phyloP scores from a whole-genome alignment of 257 asterid genomes.

The Pogostemon cablin region DNA sequence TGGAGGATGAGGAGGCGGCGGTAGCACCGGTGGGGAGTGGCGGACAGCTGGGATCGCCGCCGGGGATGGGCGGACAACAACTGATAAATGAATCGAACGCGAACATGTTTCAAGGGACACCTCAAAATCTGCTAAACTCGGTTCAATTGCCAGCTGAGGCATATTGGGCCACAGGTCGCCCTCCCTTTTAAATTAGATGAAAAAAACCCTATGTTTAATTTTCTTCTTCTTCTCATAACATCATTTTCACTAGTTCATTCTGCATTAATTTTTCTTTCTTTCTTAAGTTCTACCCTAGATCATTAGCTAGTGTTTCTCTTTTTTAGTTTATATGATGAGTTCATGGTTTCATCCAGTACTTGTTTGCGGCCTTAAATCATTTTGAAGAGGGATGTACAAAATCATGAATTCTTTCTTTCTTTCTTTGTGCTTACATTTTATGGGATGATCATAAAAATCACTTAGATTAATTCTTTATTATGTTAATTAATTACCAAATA shows the following conservation, averaged over 20 bases:
- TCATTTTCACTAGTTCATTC: constrained; percentile 23
- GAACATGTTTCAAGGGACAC: constrained; percentile 46
- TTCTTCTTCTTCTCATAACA: constrained; percentile 2
- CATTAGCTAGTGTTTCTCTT: not conserved
- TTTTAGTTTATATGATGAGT: not conserved
- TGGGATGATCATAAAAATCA: not conserved
- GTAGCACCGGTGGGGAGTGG: constrained; percentile 28
- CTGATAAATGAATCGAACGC: constrained; percentile 43
- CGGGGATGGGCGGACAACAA: constrained; percentile 38
- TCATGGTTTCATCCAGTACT: constrained; percentile 26
- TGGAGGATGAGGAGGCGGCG: constrained; percentile 45
- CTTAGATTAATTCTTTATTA: too few species aligned
- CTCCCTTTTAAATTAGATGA: constrained; percentile 48
- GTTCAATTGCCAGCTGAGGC: constrained; percentile 76
- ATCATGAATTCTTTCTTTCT: constrained; percentile 38
- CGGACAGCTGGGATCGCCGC: constrained; percentile 41
- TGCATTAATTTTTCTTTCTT: constrained; percentile 26
- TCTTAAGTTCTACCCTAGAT: not conserved
- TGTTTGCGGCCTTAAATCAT: not conserved
- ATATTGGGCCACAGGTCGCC: constrained; percentile 77
- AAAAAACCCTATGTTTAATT: constrained; percentile 24
- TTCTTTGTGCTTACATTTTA: constrained; percentile 37
- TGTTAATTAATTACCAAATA: too few species aligned
- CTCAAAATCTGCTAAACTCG: constrained; percentile 64
- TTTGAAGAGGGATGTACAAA: constrained; percentile 41